Percentiles rank a stretch among this genome's conserved stretches.
These are phyloP conservation scores for Irpex sp. DNA, from an alignment of 1,284 basidiomycete genomes.

Conservation along the genomic window DNA sequence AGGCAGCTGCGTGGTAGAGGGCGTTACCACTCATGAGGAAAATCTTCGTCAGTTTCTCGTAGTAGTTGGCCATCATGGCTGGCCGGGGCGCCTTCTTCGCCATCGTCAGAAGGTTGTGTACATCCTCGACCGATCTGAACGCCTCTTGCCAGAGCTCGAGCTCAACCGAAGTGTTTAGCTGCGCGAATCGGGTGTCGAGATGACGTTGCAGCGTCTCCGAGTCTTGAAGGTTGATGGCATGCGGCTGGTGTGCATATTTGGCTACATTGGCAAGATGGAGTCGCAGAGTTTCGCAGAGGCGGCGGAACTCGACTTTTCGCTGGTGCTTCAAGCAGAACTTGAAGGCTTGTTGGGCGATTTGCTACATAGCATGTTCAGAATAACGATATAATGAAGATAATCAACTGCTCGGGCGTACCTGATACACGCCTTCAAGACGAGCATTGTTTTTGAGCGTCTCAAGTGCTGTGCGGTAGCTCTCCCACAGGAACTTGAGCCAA, in stretches of 20 bases:
- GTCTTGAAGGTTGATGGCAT: constrained; percentile 97
- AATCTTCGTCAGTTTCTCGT: constrained; percentile 96
- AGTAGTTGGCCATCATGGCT: constrained; percentile 99
- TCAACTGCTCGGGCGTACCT: constrained; percentile 48
- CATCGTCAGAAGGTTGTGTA: constrained; percentile 93
- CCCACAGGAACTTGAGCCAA: constrained; percentile 98
- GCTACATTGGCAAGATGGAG: constrained; percentile 94
- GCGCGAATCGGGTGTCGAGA: constrained; percentile 96
- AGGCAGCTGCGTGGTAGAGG: constrained; percentile 96
- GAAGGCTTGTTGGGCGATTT: constrained; percentile 97
- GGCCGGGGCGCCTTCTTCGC: constrained; percentile 90
- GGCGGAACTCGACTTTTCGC: constrained; percentile 97
- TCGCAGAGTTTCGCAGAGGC: constrained; percentile 94
- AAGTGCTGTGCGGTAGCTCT: constrained; percentile 94
- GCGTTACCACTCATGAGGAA: constrained; percentile 93
- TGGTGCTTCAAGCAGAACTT: constrained; percentile 93
- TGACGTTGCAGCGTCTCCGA: constrained; percentile 96
- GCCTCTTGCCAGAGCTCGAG: constrained; percentile 99
- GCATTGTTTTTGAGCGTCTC: constrained; percentile 98
- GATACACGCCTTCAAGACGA: constrained; percentile 91
- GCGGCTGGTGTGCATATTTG: constrained; percentile 93
- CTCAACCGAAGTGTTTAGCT: constrained; percentile 97
- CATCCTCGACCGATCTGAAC: constrained; percentile 97
- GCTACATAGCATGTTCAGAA: constrained; percentile 40
- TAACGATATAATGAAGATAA: not conserved